Conservation (phyloP, 2,329 filamentous ascomycete species). For the Pseudogymnoascus sp. region DNA sequence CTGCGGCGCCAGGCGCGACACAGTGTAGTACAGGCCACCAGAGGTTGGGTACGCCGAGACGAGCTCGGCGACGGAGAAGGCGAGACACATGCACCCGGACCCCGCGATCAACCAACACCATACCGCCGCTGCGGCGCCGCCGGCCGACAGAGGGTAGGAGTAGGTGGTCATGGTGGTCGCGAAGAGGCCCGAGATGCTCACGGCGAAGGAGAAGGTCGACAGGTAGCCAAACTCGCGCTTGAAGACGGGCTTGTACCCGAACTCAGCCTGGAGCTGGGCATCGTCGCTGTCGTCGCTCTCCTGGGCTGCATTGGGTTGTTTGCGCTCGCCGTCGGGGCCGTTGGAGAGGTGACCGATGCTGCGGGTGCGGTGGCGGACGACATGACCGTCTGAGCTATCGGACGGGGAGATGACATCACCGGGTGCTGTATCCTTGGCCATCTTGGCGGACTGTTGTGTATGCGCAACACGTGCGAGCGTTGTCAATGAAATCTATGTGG, state of each 20-base stretch:
- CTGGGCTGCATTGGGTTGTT: conserved; percentile 15
- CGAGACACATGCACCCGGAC: conserved; percentile 49
- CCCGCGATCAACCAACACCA: conserved; percentile 55
- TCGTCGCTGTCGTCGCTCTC: conserved; percentile 24
- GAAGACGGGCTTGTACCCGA: conserved; percentile 41
- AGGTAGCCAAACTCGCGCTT: conserved; percentile 52
- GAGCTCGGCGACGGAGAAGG: conserved; percentile 47
- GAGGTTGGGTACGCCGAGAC: conserved; percentile 52
- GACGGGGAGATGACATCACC: not conserved
- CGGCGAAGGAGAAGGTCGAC: conserved; percentile 54
- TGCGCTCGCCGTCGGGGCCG: conserved; percentile 16
- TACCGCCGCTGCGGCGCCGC: conserved; percentile 45
- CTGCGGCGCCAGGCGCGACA: conserved; percentile 45
- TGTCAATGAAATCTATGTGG: conserved; percentile 17
- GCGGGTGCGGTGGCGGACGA: not conserved
- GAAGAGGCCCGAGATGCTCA: conserved; percentile 50
- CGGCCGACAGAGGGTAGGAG: conserved; percentile 44
- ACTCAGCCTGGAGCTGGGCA: conserved; percentile 27
- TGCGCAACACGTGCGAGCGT: conserved; percentile 14
- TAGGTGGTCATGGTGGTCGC: conserved; percentile 50
- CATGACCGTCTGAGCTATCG: not conserved
- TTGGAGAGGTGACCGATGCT: conserved; percentile 13
- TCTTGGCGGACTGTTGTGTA: not conserved
- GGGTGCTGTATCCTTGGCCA: not conserved
- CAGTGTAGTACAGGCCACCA: conserved; percentile 47